These are phyloP conservation scores for Vicia villosa DNA, from an alignment of 306 rosid genomes.

Conservation along the genomic window DNA sequence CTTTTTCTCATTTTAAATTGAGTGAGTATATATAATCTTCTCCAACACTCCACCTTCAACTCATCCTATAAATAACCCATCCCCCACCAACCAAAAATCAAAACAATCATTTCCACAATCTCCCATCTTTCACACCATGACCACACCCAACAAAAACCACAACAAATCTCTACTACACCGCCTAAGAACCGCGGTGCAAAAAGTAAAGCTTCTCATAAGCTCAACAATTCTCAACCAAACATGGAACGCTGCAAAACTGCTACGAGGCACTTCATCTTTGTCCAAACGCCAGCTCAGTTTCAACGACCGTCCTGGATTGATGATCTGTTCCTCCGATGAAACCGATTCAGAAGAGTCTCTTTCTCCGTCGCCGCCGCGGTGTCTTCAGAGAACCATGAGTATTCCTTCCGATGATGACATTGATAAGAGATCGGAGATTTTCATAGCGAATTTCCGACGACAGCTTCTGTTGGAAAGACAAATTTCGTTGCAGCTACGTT, in stretches of 20 bases:
- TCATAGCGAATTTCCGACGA: slow-evolving; percentile 65
- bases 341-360: slow-evolving; percentile 36
- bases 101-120: neutral
- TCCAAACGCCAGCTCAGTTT: slow-evolving; percentile 46
- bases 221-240: slow-evolving; percentile 47
- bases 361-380: slow-evolving; percentile 31
- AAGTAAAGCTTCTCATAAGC: slow-evolving; percentile 54
- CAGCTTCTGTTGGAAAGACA: slow-evolving; percentile 84
- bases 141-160: neutral
- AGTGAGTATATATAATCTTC: too few relatives aligned
- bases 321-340: slow-evolving; percentile 22
- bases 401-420: slow-evolving; percentile 71
- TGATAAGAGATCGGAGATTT: slow-evolving; percentile 68
- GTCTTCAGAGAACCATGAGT: slow-evolving; percentile 62
- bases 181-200: slow-evolving; percentile 60
- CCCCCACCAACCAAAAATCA: neutral
- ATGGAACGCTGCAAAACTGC: slow-evolving; percentile 55
- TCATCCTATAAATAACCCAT: neutral
- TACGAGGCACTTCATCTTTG: slow-evolving; percentile 41
- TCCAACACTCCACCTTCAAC: neutral
- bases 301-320: slow-evolving; percentile 60
- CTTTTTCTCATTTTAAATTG: too few relatives aligned
- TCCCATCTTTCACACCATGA: slow-evolving; percentile 29
- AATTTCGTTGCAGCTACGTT: slow-evolving; percentile 65
- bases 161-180: slow-evolving; percentile 46